Percentiles rank a stretch among this genome's conserved stretches.
These are phyloP conservation scores for Rhizoclosmatium sp. DNA, from an alignment of 192 early-diverging fungal genomes.

Conservation along the genomic window DNA sequence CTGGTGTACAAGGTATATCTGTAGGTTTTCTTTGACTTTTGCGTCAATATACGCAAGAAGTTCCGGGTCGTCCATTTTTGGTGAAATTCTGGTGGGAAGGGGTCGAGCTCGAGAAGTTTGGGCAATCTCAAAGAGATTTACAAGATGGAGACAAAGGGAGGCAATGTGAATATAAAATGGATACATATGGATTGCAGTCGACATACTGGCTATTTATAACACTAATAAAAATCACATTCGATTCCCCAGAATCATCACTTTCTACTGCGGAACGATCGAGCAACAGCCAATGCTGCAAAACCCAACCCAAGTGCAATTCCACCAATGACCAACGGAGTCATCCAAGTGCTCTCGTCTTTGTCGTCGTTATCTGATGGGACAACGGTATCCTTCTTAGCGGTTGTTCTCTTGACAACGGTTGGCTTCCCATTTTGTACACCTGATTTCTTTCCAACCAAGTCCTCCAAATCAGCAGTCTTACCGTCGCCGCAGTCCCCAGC, in stretches of 20 bases:
- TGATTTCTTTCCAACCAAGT: slow-evolving; percentile 25
- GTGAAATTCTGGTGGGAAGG: too few relatives aligned
- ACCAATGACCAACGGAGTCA: neutral
- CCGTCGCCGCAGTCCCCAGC: neutral
- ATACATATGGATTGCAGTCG: too few relatives aligned
- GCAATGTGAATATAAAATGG: too few relatives aligned
- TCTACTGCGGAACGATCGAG: neutral
- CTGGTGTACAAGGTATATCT: too few relatives aligned
- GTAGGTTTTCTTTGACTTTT: too few relatives aligned
- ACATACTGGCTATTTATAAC: too few relatives aligned
- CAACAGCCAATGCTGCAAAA: neutral
- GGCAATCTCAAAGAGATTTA: too few relatives aligned
- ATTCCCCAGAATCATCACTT: neutral
- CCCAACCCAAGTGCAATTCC: slow-evolving; percentile 12
- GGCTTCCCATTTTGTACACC: neutral
- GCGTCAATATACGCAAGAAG: too few relatives aligned
- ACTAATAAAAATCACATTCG: too few relatives aligned
- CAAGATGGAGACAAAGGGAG: too few relatives aligned
- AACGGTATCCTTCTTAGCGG: neutral
- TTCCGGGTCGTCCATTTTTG: too few relatives aligned
- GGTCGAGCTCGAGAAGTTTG: too few relatives aligned
- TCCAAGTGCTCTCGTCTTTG: neutral
- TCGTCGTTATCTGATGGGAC: neutral
- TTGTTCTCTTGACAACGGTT: slow-evolving; percentile 3
- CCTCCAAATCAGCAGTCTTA: slow-evolving; percentile 43